A percentile compares a stretch with the other conserved stretches of the same genome.
Conservation (phyloP, 2,329 filamentous ascomycete species). For the Apiospora hydei region DNA sequence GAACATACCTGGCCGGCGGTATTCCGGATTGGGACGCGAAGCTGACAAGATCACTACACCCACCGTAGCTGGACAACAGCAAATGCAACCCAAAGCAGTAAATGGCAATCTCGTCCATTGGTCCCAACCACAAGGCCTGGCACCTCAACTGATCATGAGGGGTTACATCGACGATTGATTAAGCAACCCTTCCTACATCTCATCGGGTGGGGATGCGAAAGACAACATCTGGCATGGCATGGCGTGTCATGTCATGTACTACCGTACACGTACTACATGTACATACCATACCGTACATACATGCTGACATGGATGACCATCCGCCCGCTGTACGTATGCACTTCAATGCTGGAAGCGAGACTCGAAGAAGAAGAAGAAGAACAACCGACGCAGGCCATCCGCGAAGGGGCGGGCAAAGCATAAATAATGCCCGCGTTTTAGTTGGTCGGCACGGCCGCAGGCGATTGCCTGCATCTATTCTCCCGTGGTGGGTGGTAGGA, state of each 20-base stretch:
- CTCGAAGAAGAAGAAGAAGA: background rate
- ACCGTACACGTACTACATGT: background rate
- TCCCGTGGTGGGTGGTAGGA: background rate
- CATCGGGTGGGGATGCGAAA: slow-evolving; percentile 5
- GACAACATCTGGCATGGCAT: slow-evolving; percentile 16
- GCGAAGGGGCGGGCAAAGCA: background rate
- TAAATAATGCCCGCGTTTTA: no score
- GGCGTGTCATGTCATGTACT: background rate
- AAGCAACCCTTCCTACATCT: slow-evolving; percentile 10
- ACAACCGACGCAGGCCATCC: background rate
- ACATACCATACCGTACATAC: background rate
- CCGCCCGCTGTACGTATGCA: background rate
- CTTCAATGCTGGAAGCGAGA: background rate
- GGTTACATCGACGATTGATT: slow-evolving; percentile 20
- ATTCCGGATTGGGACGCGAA: slow-evolving; percentile 16
- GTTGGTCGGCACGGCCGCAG: background rate
- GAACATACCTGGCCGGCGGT: slow-evolving; percentile 19
- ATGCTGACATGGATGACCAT: background rate
- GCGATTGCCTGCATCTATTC: background rate
- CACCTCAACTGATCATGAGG: slow-evolving; percentile 17
- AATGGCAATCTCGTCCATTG: slow-evolving; percentile 16
- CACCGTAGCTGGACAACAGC: slow-evolving; percentile 15
- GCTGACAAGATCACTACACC: slow-evolving; percentile 2
- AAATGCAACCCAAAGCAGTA: slow-evolving; percentile 12
- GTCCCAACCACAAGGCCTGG: slow-evolving; percentile 5